Percentiles rank a stretch among this genome's conserved stretches.
phyloP scores from a whole-genome alignment of 768 basidiomycete species.

The Mycena galopus region DNA sequence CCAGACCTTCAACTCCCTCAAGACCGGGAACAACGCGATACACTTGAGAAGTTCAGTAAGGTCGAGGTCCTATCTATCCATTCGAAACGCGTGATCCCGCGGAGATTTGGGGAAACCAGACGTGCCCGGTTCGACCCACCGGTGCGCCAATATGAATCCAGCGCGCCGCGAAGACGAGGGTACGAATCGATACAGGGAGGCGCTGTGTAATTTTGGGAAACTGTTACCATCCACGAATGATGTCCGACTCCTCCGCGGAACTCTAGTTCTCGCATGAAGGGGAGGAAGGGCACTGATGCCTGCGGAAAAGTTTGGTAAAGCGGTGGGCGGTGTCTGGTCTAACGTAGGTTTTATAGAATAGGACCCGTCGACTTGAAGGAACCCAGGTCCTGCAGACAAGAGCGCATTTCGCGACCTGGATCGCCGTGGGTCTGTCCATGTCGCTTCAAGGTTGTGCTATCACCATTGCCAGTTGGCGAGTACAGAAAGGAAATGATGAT shows the following conservation, averaged over 20 bases:
- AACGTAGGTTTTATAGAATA: conserved; percentile 5
- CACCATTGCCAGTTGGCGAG: too few relatives aligned
- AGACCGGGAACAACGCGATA: background rate
- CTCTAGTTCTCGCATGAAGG: conserved; percentile 20
- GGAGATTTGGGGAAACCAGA: background rate
- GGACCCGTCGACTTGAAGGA: conserved; percentile 8
- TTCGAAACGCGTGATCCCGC: background rate
- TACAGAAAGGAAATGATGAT: too few relatives aligned
- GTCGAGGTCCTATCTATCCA: background rate
- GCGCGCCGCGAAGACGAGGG: background rate
- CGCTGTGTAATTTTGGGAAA: conserved; percentile 8
- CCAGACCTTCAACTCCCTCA: background rate
- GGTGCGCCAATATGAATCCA: too few relatives aligned
- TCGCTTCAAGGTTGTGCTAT: too few relatives aligned
- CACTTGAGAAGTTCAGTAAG: background rate
- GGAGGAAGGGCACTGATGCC: conserved; percentile 5
- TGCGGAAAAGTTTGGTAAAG: conserved; percentile 6
- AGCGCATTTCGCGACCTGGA: background rate
- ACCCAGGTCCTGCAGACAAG: conserved; percentile 14
- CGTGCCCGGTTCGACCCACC: too few relatives aligned
- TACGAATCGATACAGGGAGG: background rate
- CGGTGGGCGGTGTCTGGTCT: background rate
- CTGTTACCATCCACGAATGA: conserved; percentile 9
- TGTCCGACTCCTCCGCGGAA: background rate
- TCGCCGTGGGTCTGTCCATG: background rate